Evolutionary conservation across 768 basidiomycete genomes (phyloP), one percentile per base, ranked within the genome.

Genomic region (Amanita polypyramis): DNA sequence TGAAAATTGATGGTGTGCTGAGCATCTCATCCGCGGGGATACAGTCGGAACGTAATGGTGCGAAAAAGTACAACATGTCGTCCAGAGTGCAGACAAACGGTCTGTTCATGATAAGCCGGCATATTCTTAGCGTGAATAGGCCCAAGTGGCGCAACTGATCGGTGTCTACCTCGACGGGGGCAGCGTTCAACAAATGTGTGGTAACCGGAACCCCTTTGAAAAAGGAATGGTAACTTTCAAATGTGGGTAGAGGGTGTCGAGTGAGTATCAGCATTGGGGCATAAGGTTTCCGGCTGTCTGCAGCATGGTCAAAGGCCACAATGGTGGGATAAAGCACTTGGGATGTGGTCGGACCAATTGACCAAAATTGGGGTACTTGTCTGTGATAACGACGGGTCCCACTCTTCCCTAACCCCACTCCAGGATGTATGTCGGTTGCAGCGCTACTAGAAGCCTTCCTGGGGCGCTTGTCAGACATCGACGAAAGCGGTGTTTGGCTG

Each of bases 321-420:
- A 85, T 61, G 6, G 72, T 70, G 2, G 84, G 81, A 58, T 78
- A 82, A n/a, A 84, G 69, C 20, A 55, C 52, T 27, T 52, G 44
- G n/a, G 58, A 51, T 50, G 58, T 54, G 43, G 56, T 49, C 15
- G 55, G 54, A 14, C 67, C 59, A 54, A 76, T 74, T 10, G 53
- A 52, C 89, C 89, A 90, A 58, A 91, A 86, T 33, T 69, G 62
- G n/a, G 87, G 77, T 39, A 58, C 62, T 60, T 76, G 82, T 51
- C 75, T 71, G 10, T 64, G 60, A 63, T 89, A 85, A 43, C 67
- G 63, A 33, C 74, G 70, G 10, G 74, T 73, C 8, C 79, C 78
- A 35, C 63, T 55, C 17, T 47, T 47, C 25, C 37, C 27, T 3
- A 52, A 45, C 47, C 64, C 66, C 29, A 58, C 53, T 14, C 62